Evolutionary conservation across 139 green algal genomes (phyloP).

Genomic region (Chloropicon primus): DNA sequence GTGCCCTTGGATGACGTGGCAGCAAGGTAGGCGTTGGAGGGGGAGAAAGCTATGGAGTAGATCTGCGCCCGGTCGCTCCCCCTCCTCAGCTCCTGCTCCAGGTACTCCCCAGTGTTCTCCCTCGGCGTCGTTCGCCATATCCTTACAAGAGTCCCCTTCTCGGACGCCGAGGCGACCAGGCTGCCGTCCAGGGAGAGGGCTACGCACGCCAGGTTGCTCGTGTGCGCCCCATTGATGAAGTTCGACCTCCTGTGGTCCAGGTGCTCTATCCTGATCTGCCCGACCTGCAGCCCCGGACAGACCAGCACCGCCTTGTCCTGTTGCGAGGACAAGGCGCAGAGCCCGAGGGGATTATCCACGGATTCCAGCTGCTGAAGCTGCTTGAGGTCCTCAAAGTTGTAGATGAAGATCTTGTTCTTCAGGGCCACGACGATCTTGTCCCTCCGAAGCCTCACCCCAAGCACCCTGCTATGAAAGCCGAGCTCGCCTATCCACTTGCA

Average conservation of each 20-base stretch:
- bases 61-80: slow-evolving; percentile 73
- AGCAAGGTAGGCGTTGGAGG: slow-evolving; percentile 63
- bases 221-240: slow-evolving; percentile 76
- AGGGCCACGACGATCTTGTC: slow-evolving; percentile 86
- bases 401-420: slow-evolving; percentile 82
- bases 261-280: slow-evolving; percentile 87
- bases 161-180: slow-evolving; percentile 74
- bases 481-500: slow-evolving; percentile 87
- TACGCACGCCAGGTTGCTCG: slow-evolving; percentile 53
- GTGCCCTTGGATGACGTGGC: slow-evolving; percentile 82
- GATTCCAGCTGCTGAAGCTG: slow-evolving; percentile 87
- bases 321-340: slow-evolving; percentile 66
- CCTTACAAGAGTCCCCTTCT: slow-evolving; percentile 79
- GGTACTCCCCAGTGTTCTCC: slow-evolving; percentile 53
- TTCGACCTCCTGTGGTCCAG: slow-evolving; percentile 76
- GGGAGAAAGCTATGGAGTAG: slow-evolving; percentile 68
- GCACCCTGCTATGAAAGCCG: slow-evolving; percentile 70
- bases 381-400: slow-evolving; percentile 88
- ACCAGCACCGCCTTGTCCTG: slow-evolving; percentile 72
- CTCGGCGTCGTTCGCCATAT: slow-evolving; percentile 71
- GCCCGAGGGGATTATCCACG: slow-evolving; percentile 58
- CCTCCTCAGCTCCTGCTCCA: slow-evolving; percentile 70
- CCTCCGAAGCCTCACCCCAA: slow-evolving; percentile 62
- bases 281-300: slow-evolving; percentile 77
- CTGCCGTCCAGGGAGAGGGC: slow-evolving; percentile 63